A percentile compares a stretch with the other conserved stretches of the same genome.
phyloP scores from a whole-genome alignment of 306 rosid species.

The Alnus glutinosa region DNA sequence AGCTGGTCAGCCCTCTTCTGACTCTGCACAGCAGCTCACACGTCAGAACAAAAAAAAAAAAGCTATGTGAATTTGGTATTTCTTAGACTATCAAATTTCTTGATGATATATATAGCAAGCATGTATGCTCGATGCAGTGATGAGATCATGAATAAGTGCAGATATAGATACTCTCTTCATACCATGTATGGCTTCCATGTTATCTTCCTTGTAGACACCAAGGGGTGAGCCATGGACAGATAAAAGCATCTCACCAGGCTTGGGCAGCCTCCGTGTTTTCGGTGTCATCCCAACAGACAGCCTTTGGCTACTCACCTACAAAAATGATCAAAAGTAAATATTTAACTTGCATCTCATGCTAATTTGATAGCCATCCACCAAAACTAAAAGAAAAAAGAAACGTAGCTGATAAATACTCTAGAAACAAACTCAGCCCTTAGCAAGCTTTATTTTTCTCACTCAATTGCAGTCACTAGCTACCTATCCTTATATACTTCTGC shows the following conservation, averaged over 20 bases:
- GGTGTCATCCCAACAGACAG: constrained; percentile 88
- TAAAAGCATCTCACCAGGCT: constrained; percentile 88
- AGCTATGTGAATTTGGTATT: neutral
- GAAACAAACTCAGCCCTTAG: no score
- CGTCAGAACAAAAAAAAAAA: constrained; percentile 11
- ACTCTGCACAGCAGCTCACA: constrained; percentile 48
- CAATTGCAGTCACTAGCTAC: neutral
- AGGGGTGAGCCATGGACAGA: constrained; percentile 93
- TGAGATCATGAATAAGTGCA: constrained; percentile 9
- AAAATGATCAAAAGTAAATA: neutral
- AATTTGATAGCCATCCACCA: neutral
- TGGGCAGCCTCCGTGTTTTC: constrained; percentile 71
- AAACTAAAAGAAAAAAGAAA: no score
- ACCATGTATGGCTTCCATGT: constrained; percentile 93
- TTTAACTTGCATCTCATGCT: constrained; percentile 5
- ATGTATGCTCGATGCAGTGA: constrained; percentile 10
- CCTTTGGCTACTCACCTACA: constrained; percentile 75
- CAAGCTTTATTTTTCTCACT: neutral
- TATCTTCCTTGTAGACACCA: constrained; percentile 72
- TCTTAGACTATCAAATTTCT: neutral
- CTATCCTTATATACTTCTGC: neutral
- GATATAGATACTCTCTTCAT: constrained; percentile 21
- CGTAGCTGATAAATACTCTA: neutral
- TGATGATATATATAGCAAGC: neutral
- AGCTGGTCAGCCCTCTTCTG: constrained; percentile 57